Percentiles rank a stretch among this genome's conserved stretches.
These are phyloP conservation scores for Epicoccum nigrum DNA, from an alignment of 2,329 filamentous ascomycete species.

Conservation along the genomic window DNA sequence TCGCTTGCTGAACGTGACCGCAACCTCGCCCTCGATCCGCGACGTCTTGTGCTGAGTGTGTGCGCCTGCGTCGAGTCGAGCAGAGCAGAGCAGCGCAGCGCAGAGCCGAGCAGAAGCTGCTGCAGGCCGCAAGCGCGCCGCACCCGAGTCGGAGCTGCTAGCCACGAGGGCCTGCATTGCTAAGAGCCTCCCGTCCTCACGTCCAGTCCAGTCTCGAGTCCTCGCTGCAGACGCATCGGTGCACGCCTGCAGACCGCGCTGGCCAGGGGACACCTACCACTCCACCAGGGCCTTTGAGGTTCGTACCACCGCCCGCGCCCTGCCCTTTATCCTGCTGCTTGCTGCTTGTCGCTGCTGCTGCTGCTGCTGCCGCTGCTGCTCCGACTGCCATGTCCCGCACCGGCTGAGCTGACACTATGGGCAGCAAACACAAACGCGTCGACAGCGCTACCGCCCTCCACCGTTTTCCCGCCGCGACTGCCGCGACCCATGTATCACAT, in stretches of 20 bases:
- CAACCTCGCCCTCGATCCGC: slow-evolving; percentile 12
- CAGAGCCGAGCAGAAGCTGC: slow-evolving; percentile 2
- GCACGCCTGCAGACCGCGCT: slow-evolving; percentile 38
- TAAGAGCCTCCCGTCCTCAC: slow-evolving; percentile 22
- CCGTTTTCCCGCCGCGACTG: slow-evolving; percentile 15
- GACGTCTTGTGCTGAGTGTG: slow-evolving; percentile 1
- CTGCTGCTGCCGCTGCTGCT: too few species aligned
- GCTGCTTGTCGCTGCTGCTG: too few species aligned
- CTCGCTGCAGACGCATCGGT: slow-evolving; percentile 37
- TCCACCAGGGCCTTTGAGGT: slow-evolving; percentile 35
- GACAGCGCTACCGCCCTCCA: slow-evolving; percentile 24
- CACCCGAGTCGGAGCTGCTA: slow-evolving; percentile 9
- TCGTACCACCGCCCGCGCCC: slow-evolving; percentile 41
- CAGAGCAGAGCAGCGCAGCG: slow-evolving; percentile 2
- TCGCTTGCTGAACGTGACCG: slow-evolving; percentile 27
- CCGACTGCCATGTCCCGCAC: slow-evolving; percentile 17
- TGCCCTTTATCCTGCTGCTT: slow-evolving; percentile 31
- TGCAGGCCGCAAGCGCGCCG: slow-evolving; percentile 31
- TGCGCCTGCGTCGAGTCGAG: background rate
- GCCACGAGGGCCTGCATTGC: slow-evolving; percentile 30
- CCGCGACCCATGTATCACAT: slow-evolving; percentile 36
- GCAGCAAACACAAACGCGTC: slow-evolving; percentile 31
- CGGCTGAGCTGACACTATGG: slow-evolving; percentile 47
- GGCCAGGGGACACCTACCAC: slow-evolving; percentile 35
- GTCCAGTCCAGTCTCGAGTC: slow-evolving; percentile 33